Percentiles rank a stretch among this genome's conserved stretches.
These are phyloP conservation scores for Hericium rajendrae DNA, from an alignment of 768 basidiomycete genomes.

Conservation along the genomic window DNA sequence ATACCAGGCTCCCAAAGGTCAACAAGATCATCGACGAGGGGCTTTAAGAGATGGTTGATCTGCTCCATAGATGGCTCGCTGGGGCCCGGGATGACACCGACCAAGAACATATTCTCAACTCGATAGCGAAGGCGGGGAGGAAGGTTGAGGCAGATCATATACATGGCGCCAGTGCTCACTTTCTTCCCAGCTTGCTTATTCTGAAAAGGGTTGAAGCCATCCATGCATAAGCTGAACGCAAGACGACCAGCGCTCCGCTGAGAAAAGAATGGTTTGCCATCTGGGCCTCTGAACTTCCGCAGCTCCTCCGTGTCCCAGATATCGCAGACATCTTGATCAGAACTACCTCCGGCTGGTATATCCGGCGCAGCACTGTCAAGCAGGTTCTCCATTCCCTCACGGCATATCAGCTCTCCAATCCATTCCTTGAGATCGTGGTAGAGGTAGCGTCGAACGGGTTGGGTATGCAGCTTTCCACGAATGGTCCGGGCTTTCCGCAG, in stretches of 20 bases:
- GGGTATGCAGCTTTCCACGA: background rate
- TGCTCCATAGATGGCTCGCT: constrained; percentile 23
- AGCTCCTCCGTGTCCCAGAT: constrained; percentile 4
- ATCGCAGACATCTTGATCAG: background rate
- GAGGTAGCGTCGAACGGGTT: background rate
- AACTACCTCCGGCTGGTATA: background rate
- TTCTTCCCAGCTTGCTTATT: constrained; percentile 22
- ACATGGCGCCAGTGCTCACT: constrained; percentile 20
- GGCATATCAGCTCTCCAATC: constrained; percentile 1
- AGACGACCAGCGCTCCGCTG: constrained; percentile 9
- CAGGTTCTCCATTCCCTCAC: background rate
- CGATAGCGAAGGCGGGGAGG: constrained; percentile 26
- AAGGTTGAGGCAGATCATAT: constrained; percentile 28
- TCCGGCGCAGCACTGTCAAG: background rate
- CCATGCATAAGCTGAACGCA: constrained; percentile 24
- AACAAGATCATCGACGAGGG: constrained; percentile 28
- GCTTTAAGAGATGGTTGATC: constrained; percentile 30
- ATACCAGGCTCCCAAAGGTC: constrained; percentile 25
- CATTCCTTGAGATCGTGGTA: constrained; percentile 8
- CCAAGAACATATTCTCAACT: constrained; percentile 32
- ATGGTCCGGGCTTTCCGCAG: background rate
- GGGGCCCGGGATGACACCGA: constrained; percentile 33
- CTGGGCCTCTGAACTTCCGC: background rate
- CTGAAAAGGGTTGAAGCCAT: constrained; percentile 28
- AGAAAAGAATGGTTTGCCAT: constrained; percentile 2